Conservation (phyloP, 1,284 basidiomycete genomes). For the Malassezia restricta region DNA sequence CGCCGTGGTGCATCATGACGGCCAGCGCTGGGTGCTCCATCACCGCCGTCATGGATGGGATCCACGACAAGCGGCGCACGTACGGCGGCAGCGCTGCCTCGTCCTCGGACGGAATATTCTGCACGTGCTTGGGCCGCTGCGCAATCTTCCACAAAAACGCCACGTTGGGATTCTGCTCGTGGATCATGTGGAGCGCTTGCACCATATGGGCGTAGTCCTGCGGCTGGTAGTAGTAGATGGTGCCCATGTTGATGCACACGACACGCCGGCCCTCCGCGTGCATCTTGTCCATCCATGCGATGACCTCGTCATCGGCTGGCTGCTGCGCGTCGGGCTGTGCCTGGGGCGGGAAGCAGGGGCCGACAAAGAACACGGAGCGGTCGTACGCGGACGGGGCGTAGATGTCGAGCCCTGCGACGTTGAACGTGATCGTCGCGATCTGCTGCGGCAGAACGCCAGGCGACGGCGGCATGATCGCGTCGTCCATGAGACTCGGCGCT, state of each 20-base stretch:
- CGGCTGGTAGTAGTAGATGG: slow-evolving; percentile 30
- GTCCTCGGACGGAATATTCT: slow-evolving; percentile 15
- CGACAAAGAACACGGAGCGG: slow-evolving; percentile 18
- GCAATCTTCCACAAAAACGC: slow-evolving; percentile 26
- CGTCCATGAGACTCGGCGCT: slow-evolving; percentile 13
- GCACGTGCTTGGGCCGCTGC: slow-evolving; percentile 11
- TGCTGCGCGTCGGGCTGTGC: neutral
- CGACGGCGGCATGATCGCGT: slow-evolving; percentile 18
- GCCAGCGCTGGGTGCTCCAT: slow-evolving; percentile 29
- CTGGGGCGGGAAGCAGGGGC: slow-evolving; percentile 15
- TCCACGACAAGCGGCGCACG: slow-evolving; percentile 26
- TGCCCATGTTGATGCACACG: slow-evolving; percentile 40
- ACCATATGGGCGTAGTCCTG: slow-evolving; percentile 24
- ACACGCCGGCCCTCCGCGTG: slow-evolving; percentile 21
- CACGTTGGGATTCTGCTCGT: slow-evolving; percentile 17
- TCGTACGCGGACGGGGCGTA: slow-evolving; percentile 12
- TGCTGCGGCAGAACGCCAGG: slow-evolving; percentile 15
- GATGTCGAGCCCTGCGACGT: slow-evolving; percentile 19
- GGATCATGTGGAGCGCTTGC: slow-evolving; percentile 19
- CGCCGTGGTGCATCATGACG: slow-evolving; percentile 33
- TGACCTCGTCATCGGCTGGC: slow-evolving; percentile 9
- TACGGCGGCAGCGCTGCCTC: slow-evolving; percentile 23
- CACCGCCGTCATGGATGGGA: slow-evolving; percentile 21
- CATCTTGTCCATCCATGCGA: slow-evolving; percentile 24
- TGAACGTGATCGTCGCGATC: slow-evolving; percentile 16